Evolutionary conservation across 345 rosid species (phyloP), one percentile per base, ranked within the genome.

Genomic region (Boechera retrofracta): DNA sequence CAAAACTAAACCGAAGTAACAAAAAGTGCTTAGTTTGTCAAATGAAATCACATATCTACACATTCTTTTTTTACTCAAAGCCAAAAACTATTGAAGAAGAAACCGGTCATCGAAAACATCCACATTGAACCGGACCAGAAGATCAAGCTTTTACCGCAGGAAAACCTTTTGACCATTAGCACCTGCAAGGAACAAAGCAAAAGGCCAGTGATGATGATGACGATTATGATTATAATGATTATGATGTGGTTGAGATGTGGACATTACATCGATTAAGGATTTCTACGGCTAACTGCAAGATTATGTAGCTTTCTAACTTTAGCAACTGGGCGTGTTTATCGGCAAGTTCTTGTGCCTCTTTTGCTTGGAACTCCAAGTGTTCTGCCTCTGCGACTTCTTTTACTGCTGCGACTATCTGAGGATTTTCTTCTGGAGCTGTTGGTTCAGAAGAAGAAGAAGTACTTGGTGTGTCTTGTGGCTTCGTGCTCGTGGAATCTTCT

Each of bases 381-480:
- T 89, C 94, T 55, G 97, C 89, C 63, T 76, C 87, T 58, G 44
- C 61, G 1, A 75, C 2, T 15, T 0, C 85, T 88, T 24, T 82
- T 55, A 85, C 87, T 26, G 86, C 64, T 12, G 87, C 87, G 56
- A 86, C 89, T 44, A 77, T 1, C 24, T 59, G 4, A 58, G 11
- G 26, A 6, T 8, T 21, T 7, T 7, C 18, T 70, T 56, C 55
- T 58, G 74, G 8, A 32, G 15, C 10, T 16, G 7, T 0, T 38
- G 39, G 61, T 56, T 13, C 61, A 2, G 2, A 28, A 54, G 35
- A 2, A 54, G 26, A 2, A 36, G 42, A 32, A 58, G 10, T 39
- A 75, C 55, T 59, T 31, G 38, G 69, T 42, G 18, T 44, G 7
- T 73, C 82, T 31, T 59, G 59, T 24, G 47, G 79, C 79, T 42